Percentiles rank a stretch among this genome's conserved stretches.
Evolutionary conservation across 305 asterid species (phyloP).

Genomic region (Rubia balearica): DNA sequence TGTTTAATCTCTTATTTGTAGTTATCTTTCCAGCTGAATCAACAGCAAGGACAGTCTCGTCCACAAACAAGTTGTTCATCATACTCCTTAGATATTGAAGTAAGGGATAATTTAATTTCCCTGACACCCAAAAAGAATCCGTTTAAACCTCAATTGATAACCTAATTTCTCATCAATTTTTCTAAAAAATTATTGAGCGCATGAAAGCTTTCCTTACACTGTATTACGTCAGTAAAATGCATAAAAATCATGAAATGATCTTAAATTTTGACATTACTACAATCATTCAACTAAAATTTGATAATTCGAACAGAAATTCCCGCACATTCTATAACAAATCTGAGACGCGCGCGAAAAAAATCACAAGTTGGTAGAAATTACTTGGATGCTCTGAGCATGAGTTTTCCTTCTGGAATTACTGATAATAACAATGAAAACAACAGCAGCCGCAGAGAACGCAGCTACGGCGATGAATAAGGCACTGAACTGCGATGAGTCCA

Average conservation of each 20-base stretch:
- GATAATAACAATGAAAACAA: slow-evolving; percentile 37
- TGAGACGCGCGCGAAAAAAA: not conserved
- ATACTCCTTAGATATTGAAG: slow-evolving; percentile 39
- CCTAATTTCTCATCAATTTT: not conserved
- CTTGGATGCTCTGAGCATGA: slow-evolving; percentile 35
- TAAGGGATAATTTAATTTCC: slow-evolving; percentile 43
- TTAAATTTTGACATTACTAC: not conserved
- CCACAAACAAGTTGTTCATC: slow-evolving; percentile 40
- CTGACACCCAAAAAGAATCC: slow-evolving; percentile 37
- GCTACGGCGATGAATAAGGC: slow-evolving; percentile 40
- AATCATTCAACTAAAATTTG: not conserved
- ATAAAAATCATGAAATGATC: not conserved
- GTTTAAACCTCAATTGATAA: no score
- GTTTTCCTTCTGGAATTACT: slow-evolving; percentile 27
- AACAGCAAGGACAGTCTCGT: slow-evolving; percentile 23
- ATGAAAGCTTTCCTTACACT: not conserved
- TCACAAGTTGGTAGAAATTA: slow-evolving; percentile 1
- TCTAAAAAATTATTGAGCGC: not conserved
- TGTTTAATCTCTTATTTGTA: slow-evolving; percentile 18
- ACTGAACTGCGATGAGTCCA: slow-evolving; percentile 46
- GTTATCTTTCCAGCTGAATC: slow-evolving; percentile 27
- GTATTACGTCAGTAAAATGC: no score
- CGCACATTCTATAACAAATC: no score
- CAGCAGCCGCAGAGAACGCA: slow-evolving; percentile 72
- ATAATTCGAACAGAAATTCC: not conserved